These are phyloP conservation scores for Hypoxylon sp. DNA, from an alignment of 2,329 filamentous ascomycete genomes.

Conservation along the genomic window DNA sequence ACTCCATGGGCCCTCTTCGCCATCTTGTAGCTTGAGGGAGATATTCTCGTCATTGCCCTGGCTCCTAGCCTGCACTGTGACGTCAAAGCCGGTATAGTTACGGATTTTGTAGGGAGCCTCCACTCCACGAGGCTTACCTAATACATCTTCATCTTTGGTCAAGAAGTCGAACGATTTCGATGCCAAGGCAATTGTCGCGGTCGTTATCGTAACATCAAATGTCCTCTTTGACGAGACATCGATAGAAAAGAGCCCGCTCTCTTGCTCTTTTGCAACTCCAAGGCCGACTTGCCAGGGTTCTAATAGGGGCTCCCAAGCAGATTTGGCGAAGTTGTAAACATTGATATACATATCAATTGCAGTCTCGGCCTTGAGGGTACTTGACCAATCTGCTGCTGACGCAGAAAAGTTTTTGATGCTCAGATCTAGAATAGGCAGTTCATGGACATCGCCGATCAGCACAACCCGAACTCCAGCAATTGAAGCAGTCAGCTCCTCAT, in stretches of 20 bases:
- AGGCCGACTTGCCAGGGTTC: conserved; percentile 98
- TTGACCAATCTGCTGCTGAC: conserved; percentile 91
- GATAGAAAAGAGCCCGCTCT: conserved; percentile 82
- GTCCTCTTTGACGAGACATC: conserved; percentile 91
- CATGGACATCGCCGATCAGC: conserved; percentile 94
- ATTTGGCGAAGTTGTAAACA: conserved; percentile 99
- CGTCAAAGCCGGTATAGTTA: conserved; percentile 95
- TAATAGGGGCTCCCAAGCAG: conserved; percentile 95
- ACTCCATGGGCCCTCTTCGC: conserved; percentile 92
- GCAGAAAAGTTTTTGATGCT: conserved; percentile 92
- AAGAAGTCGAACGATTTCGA: conserved; percentile 96
- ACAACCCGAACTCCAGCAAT: conserved; percentile 93
- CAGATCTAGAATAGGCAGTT: conserved; percentile 93
- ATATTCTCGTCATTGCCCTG: conserved; percentile 76
- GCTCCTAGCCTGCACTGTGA: conserved; percentile 85
- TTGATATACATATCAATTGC: conserved; percentile 96
- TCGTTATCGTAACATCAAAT: conserved; percentile 92
- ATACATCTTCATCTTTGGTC: conserved; percentile 87
- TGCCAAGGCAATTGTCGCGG: conserved; percentile 90
- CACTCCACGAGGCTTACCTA: conserved; percentile 91
- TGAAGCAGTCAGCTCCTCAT: conserved; percentile 86
- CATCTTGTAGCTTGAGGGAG: conserved; percentile 84
- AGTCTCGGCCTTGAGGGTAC: conserved; percentile 86
- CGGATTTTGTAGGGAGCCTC: conserved; percentile 95
- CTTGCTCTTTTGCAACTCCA: conserved; percentile 83